Conservation (phyloP, 108 stramenopile genomes). For the Skeletonema marinoi region DNA sequence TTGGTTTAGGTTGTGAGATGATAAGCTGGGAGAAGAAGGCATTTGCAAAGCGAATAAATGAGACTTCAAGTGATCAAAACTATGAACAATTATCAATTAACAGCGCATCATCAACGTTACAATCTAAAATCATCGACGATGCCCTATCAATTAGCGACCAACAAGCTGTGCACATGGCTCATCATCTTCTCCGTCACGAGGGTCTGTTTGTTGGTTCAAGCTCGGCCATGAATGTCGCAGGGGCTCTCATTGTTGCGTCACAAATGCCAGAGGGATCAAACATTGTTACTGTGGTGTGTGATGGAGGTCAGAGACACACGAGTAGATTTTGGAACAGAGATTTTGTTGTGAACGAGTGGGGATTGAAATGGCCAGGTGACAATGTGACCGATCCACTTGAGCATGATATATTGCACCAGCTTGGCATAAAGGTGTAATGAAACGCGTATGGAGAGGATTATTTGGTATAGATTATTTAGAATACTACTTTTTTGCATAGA, state of each 20-base stretch:
- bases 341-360: conserved; percentile 69
- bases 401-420: neutral
- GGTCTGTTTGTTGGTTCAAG: conserved; percentile 96
- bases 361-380: conserved; percentile 79
- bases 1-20: conserved; percentile 60
- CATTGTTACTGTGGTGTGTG: conserved; percentile 93
- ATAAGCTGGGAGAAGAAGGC: conserved; percentile 15
- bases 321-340: conserved; percentile 89
- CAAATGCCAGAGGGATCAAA: conserved; percentile 53
- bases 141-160: conserved; percentile 81
- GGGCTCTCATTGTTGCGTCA: conserved; percentile 78
- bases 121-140: conserved; percentile 60
- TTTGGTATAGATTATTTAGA: too few relatives aligned
- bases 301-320: conserved; percentile 88
- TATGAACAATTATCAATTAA: neutral
- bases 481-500: too few relatives aligned
- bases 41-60: conserved; percentile 9
- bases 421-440: neutral
- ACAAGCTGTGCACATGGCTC: conserved; percentile 95
- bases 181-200: conserved; percentile 85
- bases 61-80: neutral
- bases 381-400: neutral
- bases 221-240: conserved; percentile 94
- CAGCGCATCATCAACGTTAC: neutral
- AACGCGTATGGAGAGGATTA: neutral